Percentiles rank a stretch among this genome's conserved stretches.
Conservation (phyloP, 371 early-diverging fungal species). For the Rhizopus delemar region DNA sequence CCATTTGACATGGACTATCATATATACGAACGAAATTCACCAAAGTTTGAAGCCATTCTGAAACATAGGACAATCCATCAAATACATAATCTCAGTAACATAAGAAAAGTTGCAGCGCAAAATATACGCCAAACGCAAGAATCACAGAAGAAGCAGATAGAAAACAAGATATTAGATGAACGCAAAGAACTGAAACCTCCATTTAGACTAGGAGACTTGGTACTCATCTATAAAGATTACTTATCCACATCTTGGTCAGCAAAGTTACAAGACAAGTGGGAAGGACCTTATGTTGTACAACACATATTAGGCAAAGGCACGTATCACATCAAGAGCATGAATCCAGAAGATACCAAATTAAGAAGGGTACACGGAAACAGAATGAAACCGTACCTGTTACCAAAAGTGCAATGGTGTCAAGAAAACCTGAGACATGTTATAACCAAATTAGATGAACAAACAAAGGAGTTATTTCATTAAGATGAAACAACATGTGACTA, state of each 20-base stretch:
- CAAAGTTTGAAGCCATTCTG: not conserved
- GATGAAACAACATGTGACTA: too few relatives aligned
- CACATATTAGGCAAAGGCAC: not conserved
- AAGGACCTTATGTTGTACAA: not conserved
- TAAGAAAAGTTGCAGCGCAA: not conserved
- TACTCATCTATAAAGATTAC: not conserved
- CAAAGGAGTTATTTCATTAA: too few relatives aligned
- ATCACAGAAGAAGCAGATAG: slow-evolving; percentile 1
- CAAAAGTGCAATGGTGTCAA: too few relatives aligned
- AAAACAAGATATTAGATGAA: not conserved
- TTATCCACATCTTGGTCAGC: slow-evolving; percentile 1
- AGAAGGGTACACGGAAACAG: not conserved
- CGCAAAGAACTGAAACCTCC: slow-evolving; percentile 1
- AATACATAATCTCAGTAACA: not conserved
- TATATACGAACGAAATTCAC: not conserved
- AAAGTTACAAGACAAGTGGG: slow-evolving; percentile 1
- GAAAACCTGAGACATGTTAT: too few relatives aligned
- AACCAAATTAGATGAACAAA: too few relatives aligned
- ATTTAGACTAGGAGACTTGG: not conserved
- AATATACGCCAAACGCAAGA: not conserved
- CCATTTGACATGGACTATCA: not conserved
- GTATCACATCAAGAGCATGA: not conserved
- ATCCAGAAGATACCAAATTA: not conserved
- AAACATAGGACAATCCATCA: not conserved
- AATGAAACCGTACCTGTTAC: not conserved